Percentiles rank a stretch among this genome's conserved stretches.
Conservation (phyloP, 1,284 basidiomycete genomes). For the Trichosporon sp. region DNA sequence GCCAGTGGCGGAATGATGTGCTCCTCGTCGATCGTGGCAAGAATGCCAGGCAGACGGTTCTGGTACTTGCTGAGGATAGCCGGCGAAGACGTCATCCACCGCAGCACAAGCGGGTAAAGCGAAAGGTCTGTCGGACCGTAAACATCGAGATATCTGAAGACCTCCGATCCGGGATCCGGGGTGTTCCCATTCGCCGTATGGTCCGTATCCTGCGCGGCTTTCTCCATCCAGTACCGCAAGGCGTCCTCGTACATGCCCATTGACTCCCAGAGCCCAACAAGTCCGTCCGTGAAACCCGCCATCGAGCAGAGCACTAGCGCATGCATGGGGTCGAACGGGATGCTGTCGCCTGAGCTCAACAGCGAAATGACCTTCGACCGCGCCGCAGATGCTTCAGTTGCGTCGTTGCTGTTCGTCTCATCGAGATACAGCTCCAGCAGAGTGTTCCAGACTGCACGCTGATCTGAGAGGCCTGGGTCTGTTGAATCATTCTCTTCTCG, state of each 20-base stretch:
- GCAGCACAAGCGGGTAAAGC: slow-evolving; percentile 81
- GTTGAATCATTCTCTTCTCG: slow-evolving; percentile 19
- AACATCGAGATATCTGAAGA: slow-evolving; percentile 63
- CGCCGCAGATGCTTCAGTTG: slow-evolving; percentile 18
- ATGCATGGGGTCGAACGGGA: slow-evolving; percentile 85
- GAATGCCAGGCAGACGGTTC: slow-evolving; percentile 62
- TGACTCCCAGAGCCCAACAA: slow-evolving; percentile 85
- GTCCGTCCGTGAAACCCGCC: slow-evolving; percentile 69
- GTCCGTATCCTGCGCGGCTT: slow-evolving; percentile 38
- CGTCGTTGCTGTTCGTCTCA: slow-evolving; percentile 46
- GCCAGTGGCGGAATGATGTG: slow-evolving; percentile 79
- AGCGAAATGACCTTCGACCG: slow-evolving; percentile 62
- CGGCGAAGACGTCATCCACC: slow-evolving; percentile 77
- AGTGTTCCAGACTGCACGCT: slow-evolving; percentile 91
- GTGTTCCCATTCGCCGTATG: slow-evolving; percentile 25
- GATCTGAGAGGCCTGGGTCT: slow-evolving; percentile 60
- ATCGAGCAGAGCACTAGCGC: slow-evolving; percentile 89
- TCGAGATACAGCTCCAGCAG: slow-evolving; percentile 87
- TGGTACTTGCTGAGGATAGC: slow-evolving; percentile 64
- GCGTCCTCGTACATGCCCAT: slow-evolving; percentile 96
- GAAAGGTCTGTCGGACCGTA: slow-evolving; percentile 69
- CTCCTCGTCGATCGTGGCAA: slow-evolving; percentile 71
- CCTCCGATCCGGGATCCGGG: slow-evolving; percentile 52
- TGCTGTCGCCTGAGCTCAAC: slow-evolving; percentile 52
- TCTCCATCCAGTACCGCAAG: slow-evolving; percentile 82